phyloP scores from a whole-genome alignment of 257 asterid genomes.

The Salvia hispanica region DNA sequence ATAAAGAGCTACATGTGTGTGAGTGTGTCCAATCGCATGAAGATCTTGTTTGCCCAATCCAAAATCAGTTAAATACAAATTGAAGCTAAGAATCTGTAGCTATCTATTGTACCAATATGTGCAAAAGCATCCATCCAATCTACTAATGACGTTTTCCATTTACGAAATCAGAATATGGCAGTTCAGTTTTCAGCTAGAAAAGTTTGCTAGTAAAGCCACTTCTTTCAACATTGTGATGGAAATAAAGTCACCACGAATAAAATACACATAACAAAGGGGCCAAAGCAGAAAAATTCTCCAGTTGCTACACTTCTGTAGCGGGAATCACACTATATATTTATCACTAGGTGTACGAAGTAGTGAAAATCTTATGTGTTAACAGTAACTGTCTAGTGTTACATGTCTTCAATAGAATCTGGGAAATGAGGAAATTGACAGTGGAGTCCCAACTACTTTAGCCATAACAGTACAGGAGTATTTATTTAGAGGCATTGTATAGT shows the following conservation, averaged over 20 bases:
- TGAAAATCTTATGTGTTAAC: constrained; percentile 5
- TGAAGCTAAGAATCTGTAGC: neutral
- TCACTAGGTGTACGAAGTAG: neutral
- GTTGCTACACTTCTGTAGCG: constrained; percentile 5
- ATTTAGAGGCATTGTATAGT: neutral
- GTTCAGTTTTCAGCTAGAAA: neutral
- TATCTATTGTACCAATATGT: constrained; percentile 18
- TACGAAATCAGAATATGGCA: constrained; percentile 3
- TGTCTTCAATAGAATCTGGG: constrained; percentile 13
- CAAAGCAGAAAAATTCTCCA: constrained; percentile 1
- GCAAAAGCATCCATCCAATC: constrained; percentile 17
- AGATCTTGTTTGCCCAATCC: constrained; percentile 1
- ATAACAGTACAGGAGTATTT: neutral
- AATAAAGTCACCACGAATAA: neutral
- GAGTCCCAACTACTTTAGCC: constrained; percentile 2
- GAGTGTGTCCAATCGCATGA: constrained; percentile 11
- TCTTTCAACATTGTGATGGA: constrained; percentile 1
- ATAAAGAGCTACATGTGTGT: constrained; percentile 9
- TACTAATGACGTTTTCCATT: constrained; percentile 13
- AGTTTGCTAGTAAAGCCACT: constrained; percentile 6
- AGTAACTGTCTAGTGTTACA: constrained; percentile 8
- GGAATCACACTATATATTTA: neutral
- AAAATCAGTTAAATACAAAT: constrained; percentile 11
- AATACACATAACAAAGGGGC: neutral
- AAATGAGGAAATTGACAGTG: constrained; percentile 14